Percentiles rank a stretch among this genome's conserved stretches.
These are phyloP conservation scores for Penicillium sp. DNA, from an alignment of 2,329 filamentous ascomycete species.

Conservation along the genomic window DNA sequence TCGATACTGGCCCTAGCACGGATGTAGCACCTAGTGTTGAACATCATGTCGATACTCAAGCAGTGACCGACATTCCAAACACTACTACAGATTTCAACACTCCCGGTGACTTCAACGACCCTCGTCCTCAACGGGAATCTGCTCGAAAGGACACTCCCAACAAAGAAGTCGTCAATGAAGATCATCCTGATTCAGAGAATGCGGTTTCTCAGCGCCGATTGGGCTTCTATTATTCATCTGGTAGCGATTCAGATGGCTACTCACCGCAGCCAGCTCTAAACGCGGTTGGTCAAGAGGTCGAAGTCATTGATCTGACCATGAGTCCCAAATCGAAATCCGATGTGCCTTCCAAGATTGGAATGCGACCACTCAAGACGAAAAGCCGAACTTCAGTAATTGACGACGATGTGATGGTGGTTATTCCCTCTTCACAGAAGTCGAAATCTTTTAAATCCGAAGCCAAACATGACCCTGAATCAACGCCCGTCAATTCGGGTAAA, in stretches of 20 bases:
- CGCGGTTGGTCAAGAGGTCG: constrained; percentile 11
- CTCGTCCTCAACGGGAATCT: background rate
- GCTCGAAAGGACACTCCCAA: background rate
- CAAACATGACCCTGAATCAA: background rate
- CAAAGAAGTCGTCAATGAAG: background rate
- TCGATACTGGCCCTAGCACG: background rate
- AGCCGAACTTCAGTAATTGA: background rate
- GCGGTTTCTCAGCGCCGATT: constrained; percentile 3
- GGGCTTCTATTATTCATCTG: constrained; percentile 12
- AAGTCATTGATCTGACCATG: constrained; percentile 33
- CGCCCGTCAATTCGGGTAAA: background rate
- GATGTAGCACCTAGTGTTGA: background rate
- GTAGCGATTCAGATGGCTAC: constrained; percentile 4
- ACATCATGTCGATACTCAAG: background rate
- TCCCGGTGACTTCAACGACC: background rate
- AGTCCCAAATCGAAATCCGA: constrained; percentile 16
- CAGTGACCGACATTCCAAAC: background rate
- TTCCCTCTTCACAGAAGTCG: background rate
- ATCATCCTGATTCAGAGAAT: background rate
- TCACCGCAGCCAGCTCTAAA: constrained; percentile 1
- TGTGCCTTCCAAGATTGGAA: constrained; percentile 14
- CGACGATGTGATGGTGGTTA: constrained; percentile 2
- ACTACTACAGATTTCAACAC: background rate
- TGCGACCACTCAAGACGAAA: constrained; percentile 30
- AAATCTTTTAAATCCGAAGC: background rate